Evolutionary conservation across 805 yeast genomes (phyloP), one percentile per base, ranked within the genome.

Genomic region (Saccharomycopsis oosterbeekiorum): DNA sequence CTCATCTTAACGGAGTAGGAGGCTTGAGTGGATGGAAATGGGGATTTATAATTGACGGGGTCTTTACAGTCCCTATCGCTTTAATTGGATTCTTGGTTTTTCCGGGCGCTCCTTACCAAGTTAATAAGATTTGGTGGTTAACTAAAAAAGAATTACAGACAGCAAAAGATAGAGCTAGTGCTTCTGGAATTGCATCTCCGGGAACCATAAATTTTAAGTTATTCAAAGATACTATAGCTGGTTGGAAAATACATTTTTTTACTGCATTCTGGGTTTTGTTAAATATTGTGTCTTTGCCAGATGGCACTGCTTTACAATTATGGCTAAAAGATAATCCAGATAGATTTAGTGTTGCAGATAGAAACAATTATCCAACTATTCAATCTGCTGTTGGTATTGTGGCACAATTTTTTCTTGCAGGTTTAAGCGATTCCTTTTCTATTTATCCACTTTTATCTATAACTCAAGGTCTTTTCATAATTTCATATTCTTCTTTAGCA

Each of bases 21-120:
- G 89, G 89, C 0, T 72, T 81, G 11, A 76, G 77, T 9, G 84
- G 88, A 11, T 86, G 90, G 90, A 77, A 84, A 74, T 86, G 90
- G 90, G 81, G 84, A 68, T 86, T 84, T 67, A 81, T 86, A 55
- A 77, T 86, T 64, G 89, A 85, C 69, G 85, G 85, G 11, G 67
- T 81, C 53, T 56, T 59, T 12, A 37, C 61, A 2, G 67, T 75
- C 29, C 66, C 15, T 56, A 57, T 36, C 26, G 57, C 47, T 19
- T 39, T 55, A 9, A 34, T 37, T 2, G 57, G 57, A 5, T 55
- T 55, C 21, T 55, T 55, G 19, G 34, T 55, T 12, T 36, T 55
- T 55, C 57, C 57, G 8, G 57, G 57, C 11, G 41, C 57, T 4
- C 57, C 57, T 26, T 34, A 53, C n/a, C 39, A 53, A 29, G 65